Evolutionary conservation across 2,329 filamentous ascomycete genomes (phyloP).

Genomic region (Aspergillus neotritici): DNA sequence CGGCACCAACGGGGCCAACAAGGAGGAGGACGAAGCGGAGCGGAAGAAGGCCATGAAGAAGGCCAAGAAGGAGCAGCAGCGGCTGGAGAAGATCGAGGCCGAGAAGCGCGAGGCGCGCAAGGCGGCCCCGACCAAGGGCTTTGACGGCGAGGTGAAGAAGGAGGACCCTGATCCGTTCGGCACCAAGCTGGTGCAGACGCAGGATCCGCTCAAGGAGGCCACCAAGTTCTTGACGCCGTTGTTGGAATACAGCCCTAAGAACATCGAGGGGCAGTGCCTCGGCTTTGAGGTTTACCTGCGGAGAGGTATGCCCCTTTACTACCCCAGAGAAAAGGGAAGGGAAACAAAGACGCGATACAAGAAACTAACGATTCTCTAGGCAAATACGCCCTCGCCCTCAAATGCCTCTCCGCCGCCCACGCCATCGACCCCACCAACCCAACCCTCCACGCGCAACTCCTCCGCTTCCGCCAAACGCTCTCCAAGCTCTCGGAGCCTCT

Average conservation of each 20-base stretch:
- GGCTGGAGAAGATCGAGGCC: slow-evolving; percentile 69
- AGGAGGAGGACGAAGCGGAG: slow-evolving; percentile 55
- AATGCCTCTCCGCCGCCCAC: slow-evolving; percentile 71
- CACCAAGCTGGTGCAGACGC: slow-evolving; percentile 70
- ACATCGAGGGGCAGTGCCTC: slow-evolving; percentile 72
- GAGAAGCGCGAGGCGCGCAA: slow-evolving; percentile 85
- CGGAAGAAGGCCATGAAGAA: slow-evolving; percentile 87
- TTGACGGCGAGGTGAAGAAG: slow-evolving; percentile 63
- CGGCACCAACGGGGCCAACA: slow-evolving; percentile 47
- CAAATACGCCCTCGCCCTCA: slow-evolving; percentile 81
- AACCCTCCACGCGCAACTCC: slow-evolving; percentile 67
- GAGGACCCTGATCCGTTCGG: slow-evolving; percentile 86
- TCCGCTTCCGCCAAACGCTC: slow-evolving; percentile 62
- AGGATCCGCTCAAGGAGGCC: slow-evolving; percentile 76
- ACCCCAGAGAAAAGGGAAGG: background rate
- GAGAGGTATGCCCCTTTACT: slow-evolving; percentile 57
- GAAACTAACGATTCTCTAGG: slow-evolving; percentile 43
- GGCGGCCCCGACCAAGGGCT: slow-evolving; percentile 55
- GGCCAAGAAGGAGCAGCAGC: slow-evolving; percentile 72
- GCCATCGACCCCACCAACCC: slow-evolving; percentile 64
- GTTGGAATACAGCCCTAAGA: slow-evolving; percentile 74
- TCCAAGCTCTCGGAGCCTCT: slow-evolving; percentile 55
- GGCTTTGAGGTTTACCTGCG: slow-evolving; percentile 89
- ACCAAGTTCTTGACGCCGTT: slow-evolving; percentile 80
- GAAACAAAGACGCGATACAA: slow-evolving; percentile 15